Evolutionary conservation across 495 filamentous ascomycete genomes (phyloP).

Genomic region (Hyaloscypha variabilis): DNA sequence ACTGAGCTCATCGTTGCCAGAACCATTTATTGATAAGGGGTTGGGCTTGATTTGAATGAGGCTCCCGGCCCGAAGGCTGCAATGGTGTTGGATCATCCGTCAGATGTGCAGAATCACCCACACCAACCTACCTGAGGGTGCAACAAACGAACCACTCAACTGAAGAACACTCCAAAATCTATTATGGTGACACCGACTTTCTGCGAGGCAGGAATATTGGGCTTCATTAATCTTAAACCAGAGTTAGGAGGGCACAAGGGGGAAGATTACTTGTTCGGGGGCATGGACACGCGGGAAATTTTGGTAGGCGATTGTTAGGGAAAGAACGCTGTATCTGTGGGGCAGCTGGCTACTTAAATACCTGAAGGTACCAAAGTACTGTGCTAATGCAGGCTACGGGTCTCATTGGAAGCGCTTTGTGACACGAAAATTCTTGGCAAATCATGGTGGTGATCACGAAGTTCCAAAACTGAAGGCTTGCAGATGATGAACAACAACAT

Average conservation of each 20-base stretch:
- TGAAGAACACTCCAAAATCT: background rate
- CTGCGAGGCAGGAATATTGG: conserved; percentile 3
- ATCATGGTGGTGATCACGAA: background rate
- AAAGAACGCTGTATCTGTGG: background rate
- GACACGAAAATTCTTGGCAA: background rate
- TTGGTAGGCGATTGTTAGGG: background rate
- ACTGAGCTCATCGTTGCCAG: background rate
- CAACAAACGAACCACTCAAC: conserved; percentile 12
- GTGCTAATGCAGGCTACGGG: background rate
- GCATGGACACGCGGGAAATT: background rate
- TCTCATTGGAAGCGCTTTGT: background rate
- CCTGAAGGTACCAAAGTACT: background rate
- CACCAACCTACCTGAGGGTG: background rate
- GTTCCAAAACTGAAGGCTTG: background rate
- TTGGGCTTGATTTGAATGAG: conserved; percentile 1
- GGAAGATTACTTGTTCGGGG: background rate
- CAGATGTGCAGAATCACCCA: background rate
- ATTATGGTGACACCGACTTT: conserved; percentile 10
- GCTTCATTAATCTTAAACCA: background rate
- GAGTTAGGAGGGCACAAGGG: background rate
- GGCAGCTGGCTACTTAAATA: background rate
- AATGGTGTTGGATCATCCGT: conserved; percentile 3
- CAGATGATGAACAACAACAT: background rate
- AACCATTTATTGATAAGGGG: background rate
- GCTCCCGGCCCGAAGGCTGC: background rate